Base-by-base conservation (phyloP, 441 rosid genomes). In the Adansonia rubrostipa region DNA sequence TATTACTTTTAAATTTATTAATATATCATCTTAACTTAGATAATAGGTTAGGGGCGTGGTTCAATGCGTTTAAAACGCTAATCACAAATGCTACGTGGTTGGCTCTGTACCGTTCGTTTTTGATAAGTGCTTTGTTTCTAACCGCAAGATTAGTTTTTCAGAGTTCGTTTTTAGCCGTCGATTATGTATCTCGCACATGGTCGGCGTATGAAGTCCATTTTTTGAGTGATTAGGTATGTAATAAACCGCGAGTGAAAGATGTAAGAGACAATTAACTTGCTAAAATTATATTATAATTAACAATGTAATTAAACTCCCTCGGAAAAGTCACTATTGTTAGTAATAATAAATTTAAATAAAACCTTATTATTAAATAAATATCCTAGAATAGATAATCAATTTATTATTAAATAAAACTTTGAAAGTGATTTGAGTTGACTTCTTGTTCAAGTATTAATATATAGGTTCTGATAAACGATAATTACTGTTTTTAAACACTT, bases 31-130 rank as follows among this genome's bases (percentile, higher is more conserved):
- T 24, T 24, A 0, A 24, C 5, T 36, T 36, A 36, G 40, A 36
- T 36, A 51, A 13, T 6, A 70, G 10, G 58, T 61, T 42, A 65
- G 10, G 24, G 10, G 77, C 48, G 77, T 58, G 42, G 82, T 73
- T 77, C 6, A 4, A 20, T 1, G 82, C 7, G 50, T 57, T 74
- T 70, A 81, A 63, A 74, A 81, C 47, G 50, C 47, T 13, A 2
- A 24, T 9, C 22, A 54, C 58, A 4, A 4, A 14, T 20, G 20
- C 22, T 72, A 78, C 79, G 82, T 80, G 85, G 83, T 1, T 22
- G 8, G 42, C 14, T 68, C 11, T 33, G 11, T 22, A 50, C 82
- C 82, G 80, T 80, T 78, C 66, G 75, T 80, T 73, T 51, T 62
- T 71, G 85, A 82, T 84, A 78, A 85, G 82, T 1, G 0, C 68